phyloP scores from a whole-genome alignment of 164 flowering plant genomes.

The Sedum album region DNA sequence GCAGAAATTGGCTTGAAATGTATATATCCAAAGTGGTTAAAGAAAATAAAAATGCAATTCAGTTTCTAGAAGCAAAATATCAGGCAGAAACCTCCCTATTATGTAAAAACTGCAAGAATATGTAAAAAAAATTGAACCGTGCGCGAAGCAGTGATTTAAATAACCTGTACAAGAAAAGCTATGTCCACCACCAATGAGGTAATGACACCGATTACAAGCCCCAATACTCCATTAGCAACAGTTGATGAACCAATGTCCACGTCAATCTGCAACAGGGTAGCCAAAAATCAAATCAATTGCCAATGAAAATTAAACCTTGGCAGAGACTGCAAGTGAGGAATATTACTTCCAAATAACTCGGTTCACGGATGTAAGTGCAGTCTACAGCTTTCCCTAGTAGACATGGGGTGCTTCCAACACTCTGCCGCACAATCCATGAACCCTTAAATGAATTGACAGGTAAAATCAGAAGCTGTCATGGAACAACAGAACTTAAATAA shows the following conservation, averaged over 20 bases:
- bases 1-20: neutral
- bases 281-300: neutral
- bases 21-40: neutral
- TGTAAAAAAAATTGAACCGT: neutral
- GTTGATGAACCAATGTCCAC: conserved; percentile 98
- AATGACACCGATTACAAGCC: conserved; percentile 90
- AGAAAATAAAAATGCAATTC: neutral
- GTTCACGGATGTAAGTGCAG: conserved; percentile 90
- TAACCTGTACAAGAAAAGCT: conserved; percentile 99
- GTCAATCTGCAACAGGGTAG: conserved; percentile 58
- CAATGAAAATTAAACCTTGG: neutral
- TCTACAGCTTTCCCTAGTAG: conserved; percentile 95
- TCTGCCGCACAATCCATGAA: conserved; percentile 98
- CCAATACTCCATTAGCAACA: conserved; percentile 98
- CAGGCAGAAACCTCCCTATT: neutral
- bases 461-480: conserved; percentile 5
- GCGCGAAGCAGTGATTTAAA: neutral
- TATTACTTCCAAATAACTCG: conserved; percentile 80
- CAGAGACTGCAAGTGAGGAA: neutral
- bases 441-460: conserved; percentile 45
- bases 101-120: neutral
- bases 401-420: conserved; percentile 99
- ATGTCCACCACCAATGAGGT: conserved; percentile 95
- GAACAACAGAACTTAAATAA: neutral
- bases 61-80: neutral